Conservation (phyloP, 1,284 basidiomycete species). For the Ganoderma lingzhi region DNA sequence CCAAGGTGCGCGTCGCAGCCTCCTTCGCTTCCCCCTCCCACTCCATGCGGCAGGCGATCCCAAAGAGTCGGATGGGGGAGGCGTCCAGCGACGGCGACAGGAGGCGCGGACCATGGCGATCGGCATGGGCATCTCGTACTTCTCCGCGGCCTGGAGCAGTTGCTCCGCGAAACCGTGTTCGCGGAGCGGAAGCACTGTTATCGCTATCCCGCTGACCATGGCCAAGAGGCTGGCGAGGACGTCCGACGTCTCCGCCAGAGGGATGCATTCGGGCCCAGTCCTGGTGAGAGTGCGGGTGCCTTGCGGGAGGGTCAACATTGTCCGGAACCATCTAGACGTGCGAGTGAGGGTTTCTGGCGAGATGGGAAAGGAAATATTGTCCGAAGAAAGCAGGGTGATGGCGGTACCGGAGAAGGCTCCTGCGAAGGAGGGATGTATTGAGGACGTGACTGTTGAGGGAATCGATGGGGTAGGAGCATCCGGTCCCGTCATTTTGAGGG, state of each 20-base stretch:
- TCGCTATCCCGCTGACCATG: conserved; percentile 62
- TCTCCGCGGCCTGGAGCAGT: conserved; percentile 63
- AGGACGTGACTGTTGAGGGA: neutral
- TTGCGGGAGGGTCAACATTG: conserved; percentile 58
- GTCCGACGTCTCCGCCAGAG: conserved; percentile 15
- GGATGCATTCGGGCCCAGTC: conserved; percentile 38
- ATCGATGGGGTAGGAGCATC: neutral
- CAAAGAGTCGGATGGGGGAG: conserved; percentile 59
- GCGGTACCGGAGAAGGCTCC: conserved; percentile 25
- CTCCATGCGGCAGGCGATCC: conserved; percentile 58
- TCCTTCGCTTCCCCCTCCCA: conserved; percentile 60
- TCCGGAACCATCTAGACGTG: conserved; percentile 64
- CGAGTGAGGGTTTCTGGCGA: conserved; percentile 61
- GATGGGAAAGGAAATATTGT: conserved; percentile 57
- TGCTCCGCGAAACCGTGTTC: conserved; percentile 58
- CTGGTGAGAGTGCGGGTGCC: conserved; percentile 1
- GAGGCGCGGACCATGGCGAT: conserved; percentile 55
- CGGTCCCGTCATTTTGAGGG: neutral
- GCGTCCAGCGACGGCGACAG: conserved; percentile 52
- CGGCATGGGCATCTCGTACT: conserved; percentile 71
- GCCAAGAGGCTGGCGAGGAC: conserved; percentile 61
- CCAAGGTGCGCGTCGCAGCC: conserved; percentile 51
- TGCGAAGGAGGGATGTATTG: neutral
- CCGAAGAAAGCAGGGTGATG: conserved; percentile 29
- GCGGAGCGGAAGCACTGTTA: conserved; percentile 51